Base-by-base conservation (phyloP, 73 alveolate genomes). In the Stentor coeruleus region DNA sequence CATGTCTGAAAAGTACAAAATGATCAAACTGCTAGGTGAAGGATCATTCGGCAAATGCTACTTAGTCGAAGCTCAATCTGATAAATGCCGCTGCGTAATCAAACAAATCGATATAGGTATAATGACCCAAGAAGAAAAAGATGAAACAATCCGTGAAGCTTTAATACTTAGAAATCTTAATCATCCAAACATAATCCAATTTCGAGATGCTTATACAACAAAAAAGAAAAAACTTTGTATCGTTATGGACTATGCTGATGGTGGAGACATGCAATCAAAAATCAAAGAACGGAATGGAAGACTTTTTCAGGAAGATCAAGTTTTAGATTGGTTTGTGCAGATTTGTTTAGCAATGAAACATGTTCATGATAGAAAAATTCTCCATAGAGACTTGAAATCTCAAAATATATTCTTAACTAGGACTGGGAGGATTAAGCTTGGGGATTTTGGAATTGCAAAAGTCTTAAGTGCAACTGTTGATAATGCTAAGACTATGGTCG, bases 21-120 rank as follows among this genome's bases (percentile, higher is more conserved):
- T 91, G 58, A 49, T 95, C 59, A 86, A 77, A 72, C 86, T 92
- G 36, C 76, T 95, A 38, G 98, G 98, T 35, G 97, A 93, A 81
- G 98, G 98, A 3, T 85, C 98, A 59, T 95, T 88, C 83, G 99
- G 98, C 33, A 94, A 94, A 82, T 97, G 98, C 37, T 95, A 82
- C 86, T 88, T 95, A 40, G 97, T 93, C 41, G 88, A 92, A 84
- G 86, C 96, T 81, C 87, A 83, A 14, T 74, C 89, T 73, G 98
- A 91, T 58, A 86, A 90, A 81, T 41, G 81, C 3, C 83, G 82
- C 11, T 95, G 97, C 75, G 99, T 95, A 3, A 94, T 95, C 14
- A 95, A 95, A 58, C 85, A 91, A 91, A 93, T 95, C n/a, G 93
- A 88, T 57, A 85, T 95, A 39, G 89, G 88, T 26, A 81, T 39